A percentile compares a stretch with the other conserved stretches of the same genome.
These are phyloP conservation scores for Nicotiana paniculata DNA, from an alignment of 257 asterid genomes.

Conservation along the genomic window DNA sequence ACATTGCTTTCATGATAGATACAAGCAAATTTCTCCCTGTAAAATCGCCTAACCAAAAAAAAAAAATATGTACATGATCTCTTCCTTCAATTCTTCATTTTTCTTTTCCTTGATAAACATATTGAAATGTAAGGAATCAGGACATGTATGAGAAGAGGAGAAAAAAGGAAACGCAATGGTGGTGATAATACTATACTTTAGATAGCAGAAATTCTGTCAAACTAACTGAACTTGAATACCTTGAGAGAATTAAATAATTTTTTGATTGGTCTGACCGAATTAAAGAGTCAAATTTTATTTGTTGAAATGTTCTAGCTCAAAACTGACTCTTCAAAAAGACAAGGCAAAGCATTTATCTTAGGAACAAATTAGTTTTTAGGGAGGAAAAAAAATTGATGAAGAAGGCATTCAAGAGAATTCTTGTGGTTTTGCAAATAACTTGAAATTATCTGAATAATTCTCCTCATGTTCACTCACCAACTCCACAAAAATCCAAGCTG, in stretches of 20 bases:
- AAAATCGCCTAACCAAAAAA: not conserved
- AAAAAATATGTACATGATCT: not conserved
- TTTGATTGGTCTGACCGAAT: too few relatives aligned
- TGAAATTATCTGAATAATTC: not conserved
- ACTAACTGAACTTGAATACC: not conserved
- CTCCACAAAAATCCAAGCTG: not conserved
- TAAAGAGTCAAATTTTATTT: not conserved
- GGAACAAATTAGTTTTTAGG: not conserved
- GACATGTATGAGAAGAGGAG: not conserved
- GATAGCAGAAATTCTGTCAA: not conserved
- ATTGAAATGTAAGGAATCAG: not conserved
- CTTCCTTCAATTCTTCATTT: not conserved
- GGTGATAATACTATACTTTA: not conserved
- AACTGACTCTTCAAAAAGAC: not conserved
- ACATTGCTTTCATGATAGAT: too few relatives aligned
- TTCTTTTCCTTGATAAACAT: not conserved
- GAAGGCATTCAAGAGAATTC: not conserved
- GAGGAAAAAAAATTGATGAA: not conserved
- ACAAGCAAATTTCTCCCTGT: not conserved
- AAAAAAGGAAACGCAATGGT: not conserved
- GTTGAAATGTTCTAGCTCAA: not conserved
- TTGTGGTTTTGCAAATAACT: not conserved
- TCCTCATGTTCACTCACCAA: not conserved
- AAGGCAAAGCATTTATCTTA: too few relatives aligned
- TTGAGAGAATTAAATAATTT: not conserved